Conservation (phyloP, 805 yeast genomes). For the Cyberlindnera euphorbiiphila region DNA sequence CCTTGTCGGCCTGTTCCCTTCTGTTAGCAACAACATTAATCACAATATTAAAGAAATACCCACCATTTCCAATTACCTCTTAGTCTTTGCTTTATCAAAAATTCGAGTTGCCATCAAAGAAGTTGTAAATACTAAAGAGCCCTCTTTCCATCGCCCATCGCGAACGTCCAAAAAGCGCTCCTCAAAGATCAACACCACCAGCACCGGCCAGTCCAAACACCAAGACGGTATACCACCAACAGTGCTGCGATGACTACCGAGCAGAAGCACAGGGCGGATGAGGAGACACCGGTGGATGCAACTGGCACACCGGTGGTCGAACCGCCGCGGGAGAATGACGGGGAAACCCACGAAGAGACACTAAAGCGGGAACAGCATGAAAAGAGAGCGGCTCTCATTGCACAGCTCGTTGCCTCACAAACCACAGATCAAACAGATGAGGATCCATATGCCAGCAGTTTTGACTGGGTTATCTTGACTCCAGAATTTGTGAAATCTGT, state of each 20-base stretch:
- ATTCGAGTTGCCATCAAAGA: no score
- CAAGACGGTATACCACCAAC: no score
- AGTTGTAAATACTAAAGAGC: no score
- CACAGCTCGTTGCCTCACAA: neutral
- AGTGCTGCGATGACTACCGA: neutral
- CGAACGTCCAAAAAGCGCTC: no score
- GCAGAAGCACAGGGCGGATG: neutral
- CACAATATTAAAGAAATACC: neutral
- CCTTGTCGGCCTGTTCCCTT: constrained; percentile 52
- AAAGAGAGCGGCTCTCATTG: constrained; percentile 5
- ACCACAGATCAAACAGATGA: neutral
- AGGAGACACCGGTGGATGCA: neutral
- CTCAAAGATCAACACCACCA: no score
- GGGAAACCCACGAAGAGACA: no score
- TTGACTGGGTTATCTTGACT: constrained; percentile 7
- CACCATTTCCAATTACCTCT: constrained; percentile 1
- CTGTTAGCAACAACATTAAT: constrained; percentile 1
- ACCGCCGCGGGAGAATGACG: constrained; percentile 1
- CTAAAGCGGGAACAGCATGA: no score
- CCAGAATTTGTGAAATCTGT: constrained; percentile 1
- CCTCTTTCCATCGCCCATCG: no score
- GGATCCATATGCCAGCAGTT: neutral
- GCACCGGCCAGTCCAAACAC: no score
- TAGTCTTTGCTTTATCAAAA: no score
- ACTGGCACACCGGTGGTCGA: neutral